phyloP scores from a whole-genome alignment of 345 rosid genomes.

The Citrus cavaleriei region DNA sequence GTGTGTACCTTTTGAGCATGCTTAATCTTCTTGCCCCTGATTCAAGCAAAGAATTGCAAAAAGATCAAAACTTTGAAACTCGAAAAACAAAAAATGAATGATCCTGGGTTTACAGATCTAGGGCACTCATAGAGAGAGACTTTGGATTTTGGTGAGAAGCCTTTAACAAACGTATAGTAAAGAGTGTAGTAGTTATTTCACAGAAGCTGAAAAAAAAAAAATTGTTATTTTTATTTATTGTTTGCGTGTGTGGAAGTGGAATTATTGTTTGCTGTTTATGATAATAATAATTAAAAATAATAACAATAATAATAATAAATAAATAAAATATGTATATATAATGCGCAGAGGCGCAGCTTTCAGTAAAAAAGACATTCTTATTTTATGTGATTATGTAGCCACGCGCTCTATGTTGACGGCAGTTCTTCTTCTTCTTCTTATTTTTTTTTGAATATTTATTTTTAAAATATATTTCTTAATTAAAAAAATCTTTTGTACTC shows the following conservation, averaged over 20 bases:
- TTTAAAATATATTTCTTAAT: too few species aligned
- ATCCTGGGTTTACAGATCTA: conserved; percentile 51
- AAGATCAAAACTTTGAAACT: conserved; percentile 15
- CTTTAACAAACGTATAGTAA: neutral
- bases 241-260: neutral
- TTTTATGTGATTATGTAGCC: conserved; percentile 16
- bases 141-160: conserved; percentile 17
- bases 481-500: too few species aligned
- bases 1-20: conserved; percentile 23
- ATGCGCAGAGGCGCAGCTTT: conserved; percentile 12
- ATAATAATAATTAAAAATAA: too few species aligned
- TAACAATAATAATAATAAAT: neutral
- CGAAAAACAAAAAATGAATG: conserved; percentile 9
- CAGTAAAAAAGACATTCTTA: conserved; percentile 37
- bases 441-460: too few species aligned
- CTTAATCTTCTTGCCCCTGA: neutral
- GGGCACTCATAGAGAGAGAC: conserved; percentile 18
- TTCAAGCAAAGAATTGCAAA: conserved; percentile 1
- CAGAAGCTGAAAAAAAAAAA: conserved; percentile 14
- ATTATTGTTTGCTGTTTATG: neutral
- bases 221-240: neutral
- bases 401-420: conserved; percentile 17
- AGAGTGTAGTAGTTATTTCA: conserved; percentile 16
- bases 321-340: neutral
- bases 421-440: too few species aligned